Base-by-base conservation (phyloP, 345 rosid species). In the Gynandropsis gynandra region DNA sequence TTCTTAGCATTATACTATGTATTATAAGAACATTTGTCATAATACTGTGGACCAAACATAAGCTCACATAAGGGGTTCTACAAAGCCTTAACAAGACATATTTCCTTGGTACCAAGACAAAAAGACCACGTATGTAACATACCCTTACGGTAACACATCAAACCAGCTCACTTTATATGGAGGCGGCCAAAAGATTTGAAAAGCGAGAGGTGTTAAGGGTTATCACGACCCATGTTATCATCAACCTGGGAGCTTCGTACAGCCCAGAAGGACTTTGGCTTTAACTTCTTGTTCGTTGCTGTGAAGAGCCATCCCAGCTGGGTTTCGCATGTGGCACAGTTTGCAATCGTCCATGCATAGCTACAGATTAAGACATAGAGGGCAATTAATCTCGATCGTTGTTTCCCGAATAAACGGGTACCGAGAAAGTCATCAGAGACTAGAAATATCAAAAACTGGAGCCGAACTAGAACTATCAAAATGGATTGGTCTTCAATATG, bases 281-380 rank as follows among this genome's bases (percentile, higher is more conserved):
- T 83, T 80, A 90, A 45, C 54, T 72, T 79, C 32, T 62, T 66
- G 50, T 72, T 79, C 9, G 78, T 82, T 4, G 95, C 85, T 2
- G 96, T 82, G 59, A 82, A 92, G 50, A 76, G 82, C 98, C 98
- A 92, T 14, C 98, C 98, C 72, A 84, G 66, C 48, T 69, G 88
- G 11, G 65, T 62, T 65, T 76, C 80, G 34, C 93, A 87, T 4
- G 55, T 57, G 4, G 72, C 62, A 52, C 93, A 81, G 11, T 59
- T 64, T 41, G 76, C 70, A 36, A 77, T 53, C 36, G 93, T 81
- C 96, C 98, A 92, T 12, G 94, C 97, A 62, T 87, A 92, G 63
- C 98, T 92, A 80, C 66, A 63, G 38, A 47, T 47, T 54, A 41
- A 40, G 45, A 48, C 15, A 43, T 19, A 35, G 4, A 24, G 2